Evolutionary conservation across 1,284 basidiomycete genomes (phyloP), one percentile per base, ranked within the genome.

Genomic region (Cystobasidium slooffiae): DNA sequence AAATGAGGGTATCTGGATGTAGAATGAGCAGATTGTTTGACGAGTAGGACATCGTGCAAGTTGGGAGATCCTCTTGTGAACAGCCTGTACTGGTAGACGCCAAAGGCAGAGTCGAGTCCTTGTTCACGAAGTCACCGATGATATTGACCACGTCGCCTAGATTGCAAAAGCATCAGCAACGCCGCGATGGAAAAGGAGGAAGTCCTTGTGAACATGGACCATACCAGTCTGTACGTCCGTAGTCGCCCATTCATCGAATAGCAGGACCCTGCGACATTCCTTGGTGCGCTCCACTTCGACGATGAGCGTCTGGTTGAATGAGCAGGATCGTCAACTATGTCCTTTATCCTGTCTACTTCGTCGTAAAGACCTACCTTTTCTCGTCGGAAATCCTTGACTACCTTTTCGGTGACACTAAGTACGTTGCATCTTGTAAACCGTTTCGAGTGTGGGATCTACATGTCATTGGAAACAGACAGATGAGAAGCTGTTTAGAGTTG

Each of bases 1-100:
- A 94, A 59, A 97, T 83, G 64, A 97, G 89, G 56, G 92, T 83
- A 82, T 97, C 95, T 1, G 94, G 94, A 80, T 97, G 92, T 55
- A 90, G 88, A 75, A 97, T 89, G 72, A 97, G 72, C 69, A 83
- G 82, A 52, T 73, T 74, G 18, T 46, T 53, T n/a, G 56, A 62
- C 22, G 70, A 73, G 63, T 73, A 73, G 3, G 70, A 56, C 24
- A 73, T 37, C 12, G 44, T 47, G 44, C 70, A 73, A 10, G 70
- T 73, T 8, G 75, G 63, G 62, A 74, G 41, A 12, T 61, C 63
- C 3, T 55, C 64, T 7, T 53, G 37, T n/a, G 46, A 20, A 55
- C 41, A 39, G 65, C 43, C 82, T 52, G 89, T 81, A 79, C 91
- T 90, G 5, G 83, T 76, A 61, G 85, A 84, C 16, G 88, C 85